Conservation (phyloP, 768 basidiomycete species). For the Podaxis rugospora region DNA sequence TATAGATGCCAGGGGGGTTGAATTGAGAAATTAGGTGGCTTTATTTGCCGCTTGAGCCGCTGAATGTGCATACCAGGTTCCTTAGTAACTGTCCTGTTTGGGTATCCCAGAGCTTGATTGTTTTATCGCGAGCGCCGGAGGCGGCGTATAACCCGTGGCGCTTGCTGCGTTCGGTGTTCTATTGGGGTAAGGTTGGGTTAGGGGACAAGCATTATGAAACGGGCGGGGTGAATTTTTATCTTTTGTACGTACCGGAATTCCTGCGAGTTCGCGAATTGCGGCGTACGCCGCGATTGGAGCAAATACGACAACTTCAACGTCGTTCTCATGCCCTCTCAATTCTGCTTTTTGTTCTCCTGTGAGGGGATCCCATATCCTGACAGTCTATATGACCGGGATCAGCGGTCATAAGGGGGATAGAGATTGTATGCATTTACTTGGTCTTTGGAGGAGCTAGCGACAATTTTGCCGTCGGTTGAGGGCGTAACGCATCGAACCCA, state of each 20-base stretch:
- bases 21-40: background rate
- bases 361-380: conserved; percentile 68
- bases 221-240: conserved; percentile 6
- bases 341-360: conserved; percentile 78
- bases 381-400: conserved; percentile 46
- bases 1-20: conserved; percentile 20
- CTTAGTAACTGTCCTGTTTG: conserved; percentile 76
- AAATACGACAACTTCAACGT: conserved; percentile 78
- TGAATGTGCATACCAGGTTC: conserved; percentile 51
- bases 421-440: conserved; percentile 48
- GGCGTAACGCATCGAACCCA: conserved; percentile 77
- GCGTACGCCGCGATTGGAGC: conserved; percentile 73
- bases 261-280: conserved; percentile 74
- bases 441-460: conserved; percentile 84
- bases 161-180: conserved; percentile 51
- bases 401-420: conserved; percentile 15
- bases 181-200: background rate
- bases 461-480: conserved; percentile 65
- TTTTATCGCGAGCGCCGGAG: conserved; percentile 88
- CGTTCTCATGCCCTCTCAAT: conserved; percentile 83
- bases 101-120: conserved; percentile 88
- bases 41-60: background rate
- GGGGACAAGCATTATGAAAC: background rate
- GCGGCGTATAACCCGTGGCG: conserved; percentile 59
- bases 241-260: conserved; percentile 50